Evolutionary conservation across 1,139 yeast species (phyloP), one percentile per base, ranked within the genome.

Genomic region (Sugiyamaella paludigena): DNA sequence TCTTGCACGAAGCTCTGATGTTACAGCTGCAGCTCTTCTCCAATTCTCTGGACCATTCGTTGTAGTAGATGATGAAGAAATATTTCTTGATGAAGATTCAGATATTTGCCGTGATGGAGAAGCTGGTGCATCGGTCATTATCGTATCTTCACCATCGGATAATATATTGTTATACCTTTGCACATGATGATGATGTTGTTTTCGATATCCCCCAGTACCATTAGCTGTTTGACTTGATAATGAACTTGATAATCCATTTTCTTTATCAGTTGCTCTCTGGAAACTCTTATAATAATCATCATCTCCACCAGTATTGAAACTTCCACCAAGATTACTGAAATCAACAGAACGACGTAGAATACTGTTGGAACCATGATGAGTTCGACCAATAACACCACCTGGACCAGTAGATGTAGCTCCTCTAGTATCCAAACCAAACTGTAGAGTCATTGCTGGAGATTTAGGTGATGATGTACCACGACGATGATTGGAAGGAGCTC

Each of bases 21-120:
- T 89, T 11, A 88, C 94, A 58, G 87, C 95, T 0, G 94, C 92
- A 0, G 96, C 96, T 45, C 92, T 78, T 60, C 78, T 80, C 96
- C 96, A 89, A 58, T 84, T 81, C 51, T 86, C 95, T 10, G 48
- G 51, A 5, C 51, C 51, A 10, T 40, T 32, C 16, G 36, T 29
- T 26, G 40, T 57, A 6, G 45, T n/a, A 5, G 45, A 10, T 8
- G 45, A 4, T 10, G 40, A 3, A 11, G 45, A n/a, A n/a, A n/a
- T n/a, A n/a, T n/a, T n/a, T n/a, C n/a, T 11, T 11, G 36, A 29
- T 9, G 36, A 16, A 12, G 44, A 16, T 11, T 15, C 30, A 8
- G 40, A 36, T n/a, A 36, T 31, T 27, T n/a, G n/a, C n/a, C 44
- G 43, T n/a, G 49, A 45, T 10, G 43, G 40, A 27, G 44, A 35